Percentiles rank a stretch among this genome's conserved stretches.
phyloP scores from a whole-genome alignment of 768 basidiomycete species.

The Coprinellus micaceus region DNA sequence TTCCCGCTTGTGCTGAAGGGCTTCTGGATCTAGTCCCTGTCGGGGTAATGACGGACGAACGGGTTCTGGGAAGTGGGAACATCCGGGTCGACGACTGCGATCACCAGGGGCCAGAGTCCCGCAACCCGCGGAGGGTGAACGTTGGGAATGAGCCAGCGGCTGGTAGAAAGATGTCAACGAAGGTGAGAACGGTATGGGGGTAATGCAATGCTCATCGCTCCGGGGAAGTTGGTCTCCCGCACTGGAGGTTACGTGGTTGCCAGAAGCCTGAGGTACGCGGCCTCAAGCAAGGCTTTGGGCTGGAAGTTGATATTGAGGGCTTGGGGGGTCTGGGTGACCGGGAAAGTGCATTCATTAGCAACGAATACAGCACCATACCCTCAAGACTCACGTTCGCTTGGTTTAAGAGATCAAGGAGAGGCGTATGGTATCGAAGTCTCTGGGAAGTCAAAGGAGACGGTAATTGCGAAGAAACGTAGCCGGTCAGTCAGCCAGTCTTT shows the following conservation, averaged over 20 bases:
- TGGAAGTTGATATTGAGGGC: conserved; percentile 21
- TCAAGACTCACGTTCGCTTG: conserved; percentile 9
- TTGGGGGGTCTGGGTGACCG: conserved; percentile 18
- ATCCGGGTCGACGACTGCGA: conserved; percentile 47
- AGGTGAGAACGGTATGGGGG: not conserved
- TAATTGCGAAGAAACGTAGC: too few relatives aligned
- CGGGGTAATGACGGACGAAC: conserved; percentile 45
- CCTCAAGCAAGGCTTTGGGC: conserved; percentile 22
- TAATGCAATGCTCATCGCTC: conserved; percentile 1
- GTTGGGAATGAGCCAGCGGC: conserved; percentile 36
- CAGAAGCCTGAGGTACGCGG: conserved; percentile 20
- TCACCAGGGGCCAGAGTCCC: conserved; percentile 39
- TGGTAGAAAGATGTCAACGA: conserved; percentile 11
- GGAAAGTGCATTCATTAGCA: not conserved
- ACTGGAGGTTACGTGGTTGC: conserved; percentile 16
- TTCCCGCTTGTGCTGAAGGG: too few relatives aligned
- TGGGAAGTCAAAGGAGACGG: too few relatives aligned
- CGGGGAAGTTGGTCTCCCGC: conserved; percentile 22
- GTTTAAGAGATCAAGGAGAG: too few relatives aligned
- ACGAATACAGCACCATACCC: not conserved
- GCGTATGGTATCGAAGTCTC: too few relatives aligned
- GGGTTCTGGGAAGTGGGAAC: conserved; percentile 48
- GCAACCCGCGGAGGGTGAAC: conserved; percentile 26
- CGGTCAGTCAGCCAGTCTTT: too few relatives aligned
- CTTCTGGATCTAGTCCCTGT: conserved; percentile 32